Conservation (phyloP, 176 grass and related monocot species). For the Eragrostis curvula region DNA sequence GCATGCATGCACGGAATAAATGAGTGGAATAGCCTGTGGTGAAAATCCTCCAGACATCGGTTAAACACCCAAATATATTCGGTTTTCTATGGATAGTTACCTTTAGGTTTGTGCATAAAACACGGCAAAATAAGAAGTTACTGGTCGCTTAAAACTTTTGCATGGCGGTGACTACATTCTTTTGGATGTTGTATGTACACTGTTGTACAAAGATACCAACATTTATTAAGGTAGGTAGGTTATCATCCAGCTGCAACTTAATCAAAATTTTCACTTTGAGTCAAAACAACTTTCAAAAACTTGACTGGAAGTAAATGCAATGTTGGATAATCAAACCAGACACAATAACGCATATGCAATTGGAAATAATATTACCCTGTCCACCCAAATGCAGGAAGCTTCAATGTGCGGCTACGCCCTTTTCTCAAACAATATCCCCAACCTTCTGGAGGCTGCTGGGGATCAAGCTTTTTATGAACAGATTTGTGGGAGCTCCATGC, state of each 20-base stretch:
- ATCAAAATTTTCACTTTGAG: not conserved
- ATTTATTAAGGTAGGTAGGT: not conserved
- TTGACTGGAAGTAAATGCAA: not conserved
- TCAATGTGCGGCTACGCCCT: conserved; percentile 56
- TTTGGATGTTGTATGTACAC: not conserved
- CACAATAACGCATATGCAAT: conserved; percentile 10
- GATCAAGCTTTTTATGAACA: conserved; percentile 67
- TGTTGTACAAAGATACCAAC: not conserved
- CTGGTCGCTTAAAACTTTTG: not conserved
- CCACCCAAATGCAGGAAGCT: conserved; percentile 85
- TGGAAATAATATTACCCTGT: conserved; percentile 66
- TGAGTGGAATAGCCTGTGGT: not conserved
- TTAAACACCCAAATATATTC: not conserved
- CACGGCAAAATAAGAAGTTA: not conserved
- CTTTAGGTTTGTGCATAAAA: not conserved
- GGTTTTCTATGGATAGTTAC: not conserved
- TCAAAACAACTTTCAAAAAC: not conserved
- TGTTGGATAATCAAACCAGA: conserved; percentile 30
- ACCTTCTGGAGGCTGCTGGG: conserved; percentile 61
- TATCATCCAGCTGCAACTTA: not conserved
- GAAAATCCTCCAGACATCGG: not conserved
- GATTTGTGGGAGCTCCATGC: conserved; percentile 91
- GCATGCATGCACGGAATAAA: not conserved
- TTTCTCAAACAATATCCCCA: conserved; percentile 93
- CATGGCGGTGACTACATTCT: not conserved